Evolutionary conservation across 306 rosid genomes (phyloP), one percentile per base, ranked within the genome.

Genomic region (Sphenostylis stenocarpa): DNA sequence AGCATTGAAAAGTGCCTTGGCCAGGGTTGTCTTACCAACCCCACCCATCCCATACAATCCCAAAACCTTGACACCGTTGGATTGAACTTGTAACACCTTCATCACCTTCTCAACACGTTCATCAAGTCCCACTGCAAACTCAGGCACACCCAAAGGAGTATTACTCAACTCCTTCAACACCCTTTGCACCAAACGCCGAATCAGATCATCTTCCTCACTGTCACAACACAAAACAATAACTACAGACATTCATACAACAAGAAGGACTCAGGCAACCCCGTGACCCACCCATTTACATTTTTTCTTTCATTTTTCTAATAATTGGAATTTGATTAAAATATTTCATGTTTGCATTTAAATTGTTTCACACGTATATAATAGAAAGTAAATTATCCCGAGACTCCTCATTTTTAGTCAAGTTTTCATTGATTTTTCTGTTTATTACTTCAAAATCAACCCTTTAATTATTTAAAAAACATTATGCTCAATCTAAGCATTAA

Each of bases 1-100:
- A 26, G 34, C 82, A 70, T 87, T 89, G 64, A 58, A 84, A 16
- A 91, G 86, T 31, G 85, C 85, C 85, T 84, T 89, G 45, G 92
- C 94, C 2, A 89, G 84, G 2, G 94, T 91, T 57, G 97, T 87
- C 67, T 91, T 91, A 21, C 97, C 97, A 43, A 91, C 28, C 14
- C 97, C 94, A 3, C 97, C 92, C 80, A 79, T 79, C 7, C 94
- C 97, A 76, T 83, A 76, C 34, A 91, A 36, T 20, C 90, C 94
- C 21, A 91, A 15, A 7, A 91, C 84, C 36, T 33, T 67, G 4
- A 83, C 44, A 13, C 64, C 82, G 7, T 84, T 86, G 83, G 87
- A 83, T 70, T 74, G 51, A 38, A 81, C 3, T 49, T 91, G 77
- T 31, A 89, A 55, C 38, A 77, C 0, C 10, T 51, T 23, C 78